These are phyloP conservation scores for Lasiosphaeris hirsuta DNA, from an alignment of 495 filamentous ascomycete species.

Conservation along the genomic window DNA sequence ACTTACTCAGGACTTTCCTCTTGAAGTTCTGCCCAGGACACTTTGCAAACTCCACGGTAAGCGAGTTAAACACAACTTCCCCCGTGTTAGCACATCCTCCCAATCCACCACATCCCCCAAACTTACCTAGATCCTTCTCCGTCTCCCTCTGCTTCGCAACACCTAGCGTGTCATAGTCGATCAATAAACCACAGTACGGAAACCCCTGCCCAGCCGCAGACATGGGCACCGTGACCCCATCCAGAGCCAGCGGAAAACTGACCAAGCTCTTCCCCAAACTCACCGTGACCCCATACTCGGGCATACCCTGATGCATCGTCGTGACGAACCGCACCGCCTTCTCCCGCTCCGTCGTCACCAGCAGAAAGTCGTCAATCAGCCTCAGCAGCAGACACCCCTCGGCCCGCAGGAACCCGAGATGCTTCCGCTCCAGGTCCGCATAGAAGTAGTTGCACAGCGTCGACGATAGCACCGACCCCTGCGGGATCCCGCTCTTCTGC, in stretches of 20 bases:
- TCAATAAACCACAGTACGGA: slow-evolving; percentile 81
- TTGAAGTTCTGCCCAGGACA: slow-evolving; percentile 70
- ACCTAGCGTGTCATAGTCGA: slow-evolving; percentile 74
- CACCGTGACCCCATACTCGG: slow-evolving; percentile 75
- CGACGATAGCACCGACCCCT: slow-evolving; percentile 84
- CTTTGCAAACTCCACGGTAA: slow-evolving; percentile 72
- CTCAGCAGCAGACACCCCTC: slow-evolving; percentile 66
- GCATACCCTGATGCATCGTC: slow-evolving; percentile 74
- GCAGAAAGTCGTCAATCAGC: slow-evolving; percentile 87
- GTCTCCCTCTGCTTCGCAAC: slow-evolving; percentile 43
- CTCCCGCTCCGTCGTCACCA: slow-evolving; percentile 66
- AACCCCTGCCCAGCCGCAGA: slow-evolving; percentile 52
- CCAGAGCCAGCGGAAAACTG: slow-evolving; percentile 71
- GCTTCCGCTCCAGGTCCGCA: slow-evolving; percentile 70
- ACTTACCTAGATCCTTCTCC: slow-evolving; percentile 26
- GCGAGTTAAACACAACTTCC: slow-evolving; percentile 51
- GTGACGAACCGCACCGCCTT: slow-evolving; percentile 69
- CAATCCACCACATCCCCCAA: background rate
- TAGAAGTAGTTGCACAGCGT: slow-evolving; percentile 94
- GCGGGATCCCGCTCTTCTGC: slow-evolving; percentile 85
- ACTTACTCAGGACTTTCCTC: slow-evolving; percentile 69
- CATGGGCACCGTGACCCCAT: slow-evolving; percentile 52
- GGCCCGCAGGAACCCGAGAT: slow-evolving; percentile 59
- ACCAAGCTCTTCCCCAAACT: slow-evolving; percentile 76
- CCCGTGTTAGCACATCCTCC: background rate